Base-by-base conservation (phyloP, 208 protist genomes). In the Acanthamoeba quina region DNA sequence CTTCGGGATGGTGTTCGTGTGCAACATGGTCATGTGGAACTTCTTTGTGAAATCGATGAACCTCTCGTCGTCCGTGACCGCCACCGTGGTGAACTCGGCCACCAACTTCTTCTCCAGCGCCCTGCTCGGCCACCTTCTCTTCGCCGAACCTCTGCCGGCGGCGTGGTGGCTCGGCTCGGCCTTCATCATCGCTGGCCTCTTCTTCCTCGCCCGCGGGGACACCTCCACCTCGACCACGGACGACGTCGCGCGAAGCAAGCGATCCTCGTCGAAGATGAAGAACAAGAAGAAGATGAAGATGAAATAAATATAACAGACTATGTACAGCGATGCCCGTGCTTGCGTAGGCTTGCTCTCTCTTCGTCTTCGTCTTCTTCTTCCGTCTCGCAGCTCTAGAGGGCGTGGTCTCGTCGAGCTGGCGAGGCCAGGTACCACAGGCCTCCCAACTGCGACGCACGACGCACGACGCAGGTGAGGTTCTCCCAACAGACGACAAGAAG, bases 11-110 rank as follows among this genome's bases (percentile, higher is more conserved):
- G 19, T 91, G 5, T 91, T 91, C 37, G 31, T 91, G 5, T 56
- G 85, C 85, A 91, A 91, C 85, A 47, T 72, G 85, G 34, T 91
- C 9, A 91, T 91, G 85, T 91, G 85, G 85, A 91, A 91, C 58
- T 31, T 91, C 11, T 91, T 91, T 29, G 85, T 91, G 15, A 68
- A 91, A 15, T 91, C 85, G 31, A 66, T 91, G 85, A 91, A 91
- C 85, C n/a, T 74, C 58, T 91, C 85, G 5, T 74, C 85, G 26
- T 91, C 85, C 29, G 60, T 91, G 15, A 74, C 64, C 21, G 60
- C 85, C 60, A 91, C 85, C 15, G 85, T 91, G 15, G 62, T 91
- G 26, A 91, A 91, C 85, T 74, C 85, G 60, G 52, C 85, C 34
- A 91, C 85, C 37, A 91, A 91, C 85, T 91, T 91, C 85, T 91